Evolutionary conservation across 108 stramenopile genomes (phyloP), one percentile per base, ranked within the genome.

Genomic region (Licmophora abbreviata): DNA sequence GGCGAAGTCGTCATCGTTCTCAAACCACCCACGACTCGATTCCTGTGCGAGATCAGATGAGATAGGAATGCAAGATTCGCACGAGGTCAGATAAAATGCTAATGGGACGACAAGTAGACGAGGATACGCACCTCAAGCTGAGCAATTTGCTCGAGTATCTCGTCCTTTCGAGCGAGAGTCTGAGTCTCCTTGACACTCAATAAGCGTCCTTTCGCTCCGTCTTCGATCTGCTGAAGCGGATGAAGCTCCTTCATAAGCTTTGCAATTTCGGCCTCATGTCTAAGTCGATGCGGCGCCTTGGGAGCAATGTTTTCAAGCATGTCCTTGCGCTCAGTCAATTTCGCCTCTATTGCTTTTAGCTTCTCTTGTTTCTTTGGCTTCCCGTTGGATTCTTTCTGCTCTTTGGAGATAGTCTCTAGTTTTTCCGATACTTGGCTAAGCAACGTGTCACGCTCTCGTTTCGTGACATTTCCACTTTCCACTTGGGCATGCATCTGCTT

Each of bases 1-100:
- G 28, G 54, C 43, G 54, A 92, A 92, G 10, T 52, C 61, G 4
- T 81, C 83, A 25, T 92, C 85, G 15, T 80, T 81, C 59, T 90
- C 88, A 51, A 83, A 85, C 88, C 81, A 83, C 17, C 83, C 88
- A 29, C 78, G 60, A 55, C 79, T 81, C 0, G 51, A 21, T 23
- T n/a, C n/a, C n/a, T n/a, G n/a, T n/a, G n/a, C n/a, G n/a, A n/a
- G n/a, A n/a, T n/a, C n/a, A n/a, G 53, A 32, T 57, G 63, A 46
- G 22, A 29, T n/a, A n/a, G 14, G 28, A 49, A 34, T 12, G 18
- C 5, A 40, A 43, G 18, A 54, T 50, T n/a, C 27, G 17, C 26
- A 57, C 7, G 34, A 47, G 30, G 8, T 4, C 29, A 3, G 45
- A 5, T 4, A 56, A 7, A 44, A 44, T 7, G n/a, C 21, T 24